A percentile compares a stretch with the other conserved stretches of the same genome.
These are phyloP conservation scores for Mortierella sp. DNA, from an alignment of 371 early-diverging fungal species.

Conservation along the genomic window DNA sequence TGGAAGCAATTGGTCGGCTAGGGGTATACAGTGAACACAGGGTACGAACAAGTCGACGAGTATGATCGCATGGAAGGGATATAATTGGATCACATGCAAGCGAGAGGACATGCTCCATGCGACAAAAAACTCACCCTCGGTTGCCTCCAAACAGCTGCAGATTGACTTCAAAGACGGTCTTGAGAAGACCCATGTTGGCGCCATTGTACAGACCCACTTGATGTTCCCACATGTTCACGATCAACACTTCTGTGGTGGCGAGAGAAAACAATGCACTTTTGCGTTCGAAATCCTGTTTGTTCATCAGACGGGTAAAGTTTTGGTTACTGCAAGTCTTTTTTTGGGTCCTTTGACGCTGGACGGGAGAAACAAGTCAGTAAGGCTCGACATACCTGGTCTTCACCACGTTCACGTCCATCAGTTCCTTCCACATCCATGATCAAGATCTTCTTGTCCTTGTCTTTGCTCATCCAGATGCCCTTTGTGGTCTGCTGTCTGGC, in stretches of 20 bases:
- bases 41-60: too few relatives aligned
- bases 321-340: too few relatives aligned
- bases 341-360: not conserved
- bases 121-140: slow-evolving; percentile 57
- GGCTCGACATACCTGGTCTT: slow-evolving; percentile 80
- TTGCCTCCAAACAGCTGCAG: slow-evolving; percentile 90
- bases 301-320: too few relatives aligned
- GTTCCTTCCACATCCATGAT: slow-evolving; percentile 99
- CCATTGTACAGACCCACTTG: slow-evolving; percentile 98
- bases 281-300: slow-evolving; percentile 91
- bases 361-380: not conserved
- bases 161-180: slow-evolving; percentile 98
- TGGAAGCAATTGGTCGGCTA: too few relatives aligned
- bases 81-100: slow-evolving; percentile 25
- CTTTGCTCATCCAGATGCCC: slow-evolving; percentile 95
- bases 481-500: slow-evolving; percentile 94
- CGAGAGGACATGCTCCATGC: not conserved
- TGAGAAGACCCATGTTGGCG: slow-evolving; percentile 98
- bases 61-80: not conserved
- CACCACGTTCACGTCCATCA: slow-evolving; percentile 98
- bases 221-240: slow-evolving; percentile 98
- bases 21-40: too few relatives aligned
- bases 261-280: slow-evolving; percentile 97
- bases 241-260: slow-evolving; percentile 94
- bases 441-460: slow-evolving; percentile 83